Percentiles rank a stretch among this genome's conserved stretches.
These are phyloP conservation scores for Cutaneotrichosporon daszewskae DNA, from an alignment of 1,284 basidiomycete species.

Conservation along the genomic window DNA sequence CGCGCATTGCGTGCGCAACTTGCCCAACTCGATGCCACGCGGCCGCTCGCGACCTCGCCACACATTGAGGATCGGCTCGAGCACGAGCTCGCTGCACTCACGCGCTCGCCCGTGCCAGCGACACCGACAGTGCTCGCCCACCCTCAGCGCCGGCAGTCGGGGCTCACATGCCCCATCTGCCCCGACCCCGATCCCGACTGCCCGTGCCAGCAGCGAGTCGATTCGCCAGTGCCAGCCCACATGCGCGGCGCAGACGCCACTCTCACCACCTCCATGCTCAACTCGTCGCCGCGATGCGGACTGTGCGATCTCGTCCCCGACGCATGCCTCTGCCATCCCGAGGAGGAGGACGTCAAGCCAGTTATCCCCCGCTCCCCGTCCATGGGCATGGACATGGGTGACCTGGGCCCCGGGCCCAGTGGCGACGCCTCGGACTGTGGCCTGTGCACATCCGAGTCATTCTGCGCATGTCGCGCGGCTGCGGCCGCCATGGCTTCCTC, in stretches of 20 bases:
- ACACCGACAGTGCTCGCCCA: constrained; percentile 6
- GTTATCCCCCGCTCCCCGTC: constrained; percentile 23
- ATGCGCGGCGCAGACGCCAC: constrained; percentile 5
- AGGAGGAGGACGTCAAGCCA: constrained; percentile 28
- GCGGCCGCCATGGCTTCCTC: constrained; percentile 4
- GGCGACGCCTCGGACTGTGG: constrained; percentile 26
- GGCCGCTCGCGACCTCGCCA: not conserved
- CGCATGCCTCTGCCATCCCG: constrained; percentile 35
- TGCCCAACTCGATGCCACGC: constrained; percentile 6
- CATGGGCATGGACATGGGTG: not conserved
- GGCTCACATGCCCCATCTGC: constrained; percentile 40
- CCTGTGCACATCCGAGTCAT: constrained; percentile 37
- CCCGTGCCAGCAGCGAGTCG: constrained; percentile 34
- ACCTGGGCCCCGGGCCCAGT: not conserved
- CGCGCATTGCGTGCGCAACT: constrained; percentile 7
- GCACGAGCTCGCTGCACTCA: constrained; percentile 7
- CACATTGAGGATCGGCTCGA: constrained; percentile 6
- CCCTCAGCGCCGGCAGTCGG: constrained; percentile 4
- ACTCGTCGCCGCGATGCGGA: constrained; percentile 24
- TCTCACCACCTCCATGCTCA: not conserved
- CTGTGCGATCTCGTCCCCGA: constrained; percentile 33
- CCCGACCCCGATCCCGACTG: constrained; percentile 46
- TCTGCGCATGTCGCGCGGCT: constrained; percentile 37
- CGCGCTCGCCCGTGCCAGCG: constrained; percentile 3
- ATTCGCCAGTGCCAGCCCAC: not conserved